These are phyloP conservation scores for Nigrospora oryzae DNA, from an alignment of 2,329 filamentous ascomycete species.

Conservation along the genomic window DNA sequence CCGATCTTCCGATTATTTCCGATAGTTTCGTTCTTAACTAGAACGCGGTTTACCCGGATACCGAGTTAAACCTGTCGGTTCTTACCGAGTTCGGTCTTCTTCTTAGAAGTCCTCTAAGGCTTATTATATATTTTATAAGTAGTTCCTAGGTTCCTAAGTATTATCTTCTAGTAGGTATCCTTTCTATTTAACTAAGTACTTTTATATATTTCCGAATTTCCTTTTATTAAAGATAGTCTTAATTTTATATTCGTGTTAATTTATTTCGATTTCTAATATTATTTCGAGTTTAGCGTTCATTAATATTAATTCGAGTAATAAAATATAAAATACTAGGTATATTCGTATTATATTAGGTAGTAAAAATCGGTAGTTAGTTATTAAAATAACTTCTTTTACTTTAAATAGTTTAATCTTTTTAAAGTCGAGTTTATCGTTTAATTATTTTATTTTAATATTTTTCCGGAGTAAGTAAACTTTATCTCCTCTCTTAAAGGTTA, in stretches of 20 bases:
- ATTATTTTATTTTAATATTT: background rate
- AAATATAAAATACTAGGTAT: no score
- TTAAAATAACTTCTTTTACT: no score
- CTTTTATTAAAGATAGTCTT: background rate
- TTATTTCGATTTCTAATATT: background rate
- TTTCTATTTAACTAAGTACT: background rate
- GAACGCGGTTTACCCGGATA: no score
- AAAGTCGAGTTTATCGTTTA: background rate
- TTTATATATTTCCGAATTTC: background rate
- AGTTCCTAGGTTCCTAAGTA: background rate
- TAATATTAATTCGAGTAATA: background rate
- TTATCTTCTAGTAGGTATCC: background rate
- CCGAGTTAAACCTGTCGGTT: no score
- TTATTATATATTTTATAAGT: background rate
- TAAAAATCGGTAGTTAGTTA: no score
- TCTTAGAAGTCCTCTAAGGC: background rate
- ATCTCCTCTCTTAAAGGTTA: no score
- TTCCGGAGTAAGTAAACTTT: background rate
- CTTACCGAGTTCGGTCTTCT: no score
- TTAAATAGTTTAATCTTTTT: no score
- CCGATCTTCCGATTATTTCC: no score
- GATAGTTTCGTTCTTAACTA: no score
- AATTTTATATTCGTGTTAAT: background rate
- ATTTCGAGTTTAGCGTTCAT: background rate
- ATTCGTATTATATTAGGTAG: no score